These are phyloP conservation scores for Aschersonia sp. DNA, from an alignment of 2,329 filamentous ascomycete species.

Conservation along the genomic window DNA sequence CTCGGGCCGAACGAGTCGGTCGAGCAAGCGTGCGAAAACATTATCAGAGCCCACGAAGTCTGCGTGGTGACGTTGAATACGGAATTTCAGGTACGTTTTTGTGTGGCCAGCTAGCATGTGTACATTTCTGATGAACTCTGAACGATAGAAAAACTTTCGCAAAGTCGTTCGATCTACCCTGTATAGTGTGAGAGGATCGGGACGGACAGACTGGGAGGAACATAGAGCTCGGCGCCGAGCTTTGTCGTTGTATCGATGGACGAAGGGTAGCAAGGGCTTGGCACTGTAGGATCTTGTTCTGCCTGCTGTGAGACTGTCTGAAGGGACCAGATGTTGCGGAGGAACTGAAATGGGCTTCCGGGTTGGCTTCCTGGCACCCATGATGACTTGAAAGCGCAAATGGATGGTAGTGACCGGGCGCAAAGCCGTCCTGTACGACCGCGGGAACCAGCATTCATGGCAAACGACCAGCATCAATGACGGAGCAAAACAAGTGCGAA, in stretches of 20 bases:
- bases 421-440: no score
- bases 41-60: slow-evolving; percentile 34
- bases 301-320: no score
- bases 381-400: no score
- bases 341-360: no score
- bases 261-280: slow-evolving; percentile 19
- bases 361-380: no score
- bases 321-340: no score
- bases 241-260: slow-evolving; percentile 39
- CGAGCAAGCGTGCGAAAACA: slow-evolving; percentile 31
- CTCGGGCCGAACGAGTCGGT: slow-evolving; percentile 28
- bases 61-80: slow-evolving; percentile 34
- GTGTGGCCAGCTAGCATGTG: not conserved
- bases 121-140: no score
- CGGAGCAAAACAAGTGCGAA: no score
- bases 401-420: no score
- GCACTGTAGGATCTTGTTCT: slow-evolving; percentile 9
- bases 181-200: slow-evolving; percentile 28
- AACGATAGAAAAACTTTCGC: slow-evolving; percentile 33
- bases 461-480: no score
- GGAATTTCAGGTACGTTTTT: slow-evolving; percentile 28
- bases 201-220: slow-evolving; percentile 24
- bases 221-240: slow-evolving; percentile 30
- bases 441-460: no score
- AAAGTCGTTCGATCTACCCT: slow-evolving; percentile 34